Base-by-base conservation (phyloP, 2,329 filamentous ascomycete species). In the Bipolaris bicolor region DNA sequence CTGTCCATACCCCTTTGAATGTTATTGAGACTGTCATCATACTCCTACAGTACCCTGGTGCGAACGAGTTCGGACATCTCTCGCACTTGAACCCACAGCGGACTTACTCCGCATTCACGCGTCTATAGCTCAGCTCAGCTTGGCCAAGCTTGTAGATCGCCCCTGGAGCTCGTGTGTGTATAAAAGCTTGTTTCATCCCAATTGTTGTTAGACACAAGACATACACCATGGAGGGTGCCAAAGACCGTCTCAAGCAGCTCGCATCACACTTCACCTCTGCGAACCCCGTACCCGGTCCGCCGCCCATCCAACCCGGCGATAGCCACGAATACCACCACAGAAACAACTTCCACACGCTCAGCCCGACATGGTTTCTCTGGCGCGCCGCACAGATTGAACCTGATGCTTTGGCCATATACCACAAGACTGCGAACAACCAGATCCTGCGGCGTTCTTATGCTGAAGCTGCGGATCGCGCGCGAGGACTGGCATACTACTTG, bases 331-430 rank as follows among this genome's bases (percentile, higher is more conserved):
- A 75, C 55, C 78, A 81, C 59, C 81, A 80, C 63, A 76, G 68
- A 57, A 81, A 80, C 70, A 86, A 92, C 76, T 84, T 90, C 69
- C 90, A 94, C 77, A 86, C 89, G 15, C 86, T 98, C 29, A 93
- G 91, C 1, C 94, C 94, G 0, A 97, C 93, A 2, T 88, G 87
- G 76, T 97, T 97, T 75, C 81, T 96, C 20, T 90, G 91, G 64
- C 88, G 94, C 51, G 92, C 94, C 16, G 93, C 93, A 6, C 82
- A 86, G 44, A 95, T 98, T 69, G 94, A 97, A 77, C 94, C 94
- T 5, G 82, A 93, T 71, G 85, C 86, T 69, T 63, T 88, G 65
- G 94, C 93, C 34, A 90, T 97, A 71, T 88, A 92, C 72, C 94
- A 98, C 77, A 81, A 92, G 52, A 96, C 92, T 0, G 83, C 89